Evolutionary conservation across 345 rosid genomes (phyloP).

Genomic region (Psidium guajava): DNA sequence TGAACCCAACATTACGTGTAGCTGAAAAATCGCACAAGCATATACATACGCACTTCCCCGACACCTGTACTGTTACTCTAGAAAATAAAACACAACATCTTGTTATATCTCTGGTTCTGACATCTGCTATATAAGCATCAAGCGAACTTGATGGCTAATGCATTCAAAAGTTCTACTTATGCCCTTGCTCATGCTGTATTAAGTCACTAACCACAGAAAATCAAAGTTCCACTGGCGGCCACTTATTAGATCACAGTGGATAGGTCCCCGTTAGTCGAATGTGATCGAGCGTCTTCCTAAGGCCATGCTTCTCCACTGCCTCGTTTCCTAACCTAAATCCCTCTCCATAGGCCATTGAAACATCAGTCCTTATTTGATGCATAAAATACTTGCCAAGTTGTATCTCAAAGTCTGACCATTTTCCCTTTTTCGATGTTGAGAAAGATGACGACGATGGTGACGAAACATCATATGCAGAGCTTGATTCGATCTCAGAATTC

Average conservation of each 20-base stretch:
- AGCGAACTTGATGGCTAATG: background rate
- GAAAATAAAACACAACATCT: background rate
- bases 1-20: background rate
- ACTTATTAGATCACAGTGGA: background rate
- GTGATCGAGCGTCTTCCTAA: conserved; percentile 64
- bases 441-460: conserved; percentile 27
- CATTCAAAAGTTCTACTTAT: background rate
- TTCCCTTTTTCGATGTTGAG: conserved; percentile 56
- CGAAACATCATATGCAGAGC: conserved; percentile 20
- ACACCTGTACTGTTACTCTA: background rate
- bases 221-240: background rate
- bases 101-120: background rate
- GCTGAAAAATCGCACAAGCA: background rate
- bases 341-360: conserved; percentile 67
- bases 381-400: conserved; percentile 68
- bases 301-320: conserved; percentile 62
- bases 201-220: background rate
- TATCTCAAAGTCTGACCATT: conserved; percentile 70
- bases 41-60: background rate
- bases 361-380: conserved; percentile 69
- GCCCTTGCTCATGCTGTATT: background rate
- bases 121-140: background rate
- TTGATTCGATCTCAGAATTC: conserved; percentile 55
- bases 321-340: conserved; percentile 68
- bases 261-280: conserved; percentile 40